Conservation (phyloP, 2,329 filamentous ascomycete genomes). For the Cladosporium sp. region DNA sequence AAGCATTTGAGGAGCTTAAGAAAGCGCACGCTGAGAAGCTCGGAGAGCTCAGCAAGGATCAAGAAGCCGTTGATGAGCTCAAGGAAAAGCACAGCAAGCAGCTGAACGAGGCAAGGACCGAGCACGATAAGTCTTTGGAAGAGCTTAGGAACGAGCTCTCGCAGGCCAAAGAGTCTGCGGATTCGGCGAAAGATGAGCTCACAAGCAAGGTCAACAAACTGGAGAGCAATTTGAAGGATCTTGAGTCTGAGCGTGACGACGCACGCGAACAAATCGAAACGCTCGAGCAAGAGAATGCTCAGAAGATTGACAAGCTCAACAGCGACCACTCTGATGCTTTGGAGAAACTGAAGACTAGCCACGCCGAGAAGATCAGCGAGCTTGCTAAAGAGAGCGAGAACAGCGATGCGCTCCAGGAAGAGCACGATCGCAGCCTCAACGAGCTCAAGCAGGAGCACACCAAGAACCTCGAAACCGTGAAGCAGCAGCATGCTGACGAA, state of each 20-base stretch:
- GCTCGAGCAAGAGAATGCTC: background rate
- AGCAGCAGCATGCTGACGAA: constrained; percentile 3
- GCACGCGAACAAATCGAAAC: background rate
- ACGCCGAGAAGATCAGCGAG: constrained; percentile 14
- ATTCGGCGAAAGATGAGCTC: constrained; percentile 21
- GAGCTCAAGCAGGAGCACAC: constrained; percentile 18
- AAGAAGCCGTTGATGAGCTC: constrained; percentile 23
- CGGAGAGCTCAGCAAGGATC: constrained; percentile 19
- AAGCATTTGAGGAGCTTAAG: constrained; percentile 12
- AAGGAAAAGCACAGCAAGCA: constrained; percentile 20
- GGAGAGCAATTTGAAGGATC: constrained; percentile 19
- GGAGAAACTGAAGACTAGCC: constrained; percentile 20
- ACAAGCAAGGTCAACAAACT: constrained; percentile 16
- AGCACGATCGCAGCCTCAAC: constrained; percentile 13
- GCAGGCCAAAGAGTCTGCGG: constrained; percentile 20
- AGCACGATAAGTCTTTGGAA: constrained; percentile 21
- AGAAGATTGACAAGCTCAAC: constrained; percentile 3
- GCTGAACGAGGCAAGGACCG: constrained; percentile 1
- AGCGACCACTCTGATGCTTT: constrained; percentile 24
- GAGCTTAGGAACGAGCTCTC: constrained; percentile 8
- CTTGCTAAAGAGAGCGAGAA: constrained; percentile 2
- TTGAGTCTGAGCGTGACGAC: constrained; percentile 22
- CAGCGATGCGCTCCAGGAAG: background rate
- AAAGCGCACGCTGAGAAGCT: constrained; percentile 26
- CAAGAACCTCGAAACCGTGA: constrained; percentile 15